Percentiles rank a stretch among this genome's conserved stretches.
phyloP scores from a whole-genome alignment of 108 stramenopile genomes.

The Fragilaria crotonensis region DNA sequence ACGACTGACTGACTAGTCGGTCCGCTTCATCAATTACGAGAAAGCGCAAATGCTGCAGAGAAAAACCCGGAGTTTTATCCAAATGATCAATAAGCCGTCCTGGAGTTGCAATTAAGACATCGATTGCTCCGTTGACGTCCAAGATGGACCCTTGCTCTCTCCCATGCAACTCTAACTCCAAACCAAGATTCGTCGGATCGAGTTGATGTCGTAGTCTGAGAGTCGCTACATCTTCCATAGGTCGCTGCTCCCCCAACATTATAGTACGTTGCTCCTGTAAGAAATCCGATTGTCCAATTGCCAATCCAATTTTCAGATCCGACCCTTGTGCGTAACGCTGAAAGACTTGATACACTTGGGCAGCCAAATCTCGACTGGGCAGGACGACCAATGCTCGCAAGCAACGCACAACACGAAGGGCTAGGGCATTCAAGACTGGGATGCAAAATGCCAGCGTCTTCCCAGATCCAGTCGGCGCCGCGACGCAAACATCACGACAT shows the following conservation, averaged over 20 bases:
- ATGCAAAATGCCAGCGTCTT: constrained; percentile 87
- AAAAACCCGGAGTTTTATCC: constrained; percentile 89
- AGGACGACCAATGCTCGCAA: constrained; percentile 88
- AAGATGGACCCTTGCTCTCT: constrained; percentile 12
- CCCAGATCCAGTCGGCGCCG: constrained; percentile 85
- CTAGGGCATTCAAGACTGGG: constrained; percentile 72
- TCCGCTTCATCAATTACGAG: constrained; percentile 96
- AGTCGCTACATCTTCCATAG: not conserved
- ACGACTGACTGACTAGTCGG: constrained; percentile 83
- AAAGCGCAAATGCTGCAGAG: constrained; percentile 84
- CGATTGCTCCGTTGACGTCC: constrained; percentile 59
- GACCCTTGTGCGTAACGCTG: constrained; percentile 66
- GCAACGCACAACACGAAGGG: constrained; percentile 48
- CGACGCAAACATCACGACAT: constrained; percentile 80
- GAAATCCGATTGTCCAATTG: constrained; percentile 82
- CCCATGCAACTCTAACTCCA: constrained; percentile 28
- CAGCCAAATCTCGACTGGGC: constrained; percentile 85
- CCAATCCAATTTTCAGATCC: constrained; percentile 75
- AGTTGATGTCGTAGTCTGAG: constrained; percentile 14
- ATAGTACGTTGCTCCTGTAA: constrained; percentile 65
- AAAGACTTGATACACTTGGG: constrained; percentile 87
- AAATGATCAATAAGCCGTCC: constrained; percentile 90
- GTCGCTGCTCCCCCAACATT: constrained; percentile 20
- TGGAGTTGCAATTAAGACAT: constrained; percentile 93
- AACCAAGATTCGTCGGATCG: constrained; percentile 27